phyloP scores from a whole-genome alignment of 495 filamentous ascomycete genomes.

The Aspergillus coremiiformis region DNA sequence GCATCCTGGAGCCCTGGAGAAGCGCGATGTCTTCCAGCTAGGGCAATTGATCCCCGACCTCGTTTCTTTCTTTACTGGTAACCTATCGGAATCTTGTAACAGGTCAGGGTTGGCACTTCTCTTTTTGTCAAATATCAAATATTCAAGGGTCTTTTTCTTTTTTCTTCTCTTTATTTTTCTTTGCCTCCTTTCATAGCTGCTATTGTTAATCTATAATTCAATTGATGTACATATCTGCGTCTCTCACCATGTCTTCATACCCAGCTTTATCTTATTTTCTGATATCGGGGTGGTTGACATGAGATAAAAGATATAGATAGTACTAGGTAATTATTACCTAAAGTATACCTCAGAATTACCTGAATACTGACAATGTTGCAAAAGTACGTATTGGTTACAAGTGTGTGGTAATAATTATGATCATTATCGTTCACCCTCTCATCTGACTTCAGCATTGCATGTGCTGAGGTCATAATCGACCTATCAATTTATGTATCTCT shows the following conservation, averaged over 20 bases:
- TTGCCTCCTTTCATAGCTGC: too few species aligned
- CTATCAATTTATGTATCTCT: not conserved
- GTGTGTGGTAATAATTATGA: not conserved
- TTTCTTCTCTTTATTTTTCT: too few species aligned
- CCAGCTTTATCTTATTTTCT: not conserved
- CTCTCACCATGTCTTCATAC: too few species aligned
- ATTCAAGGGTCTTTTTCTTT: not conserved
- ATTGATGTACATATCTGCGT: too few species aligned
- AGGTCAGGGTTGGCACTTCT: not conserved
- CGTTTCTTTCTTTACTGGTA: not conserved
- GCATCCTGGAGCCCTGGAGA: not conserved
- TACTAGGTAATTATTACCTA: too few species aligned
- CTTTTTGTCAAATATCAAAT: too few species aligned
- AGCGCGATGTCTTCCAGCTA: not conserved
- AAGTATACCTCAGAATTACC: not conserved
- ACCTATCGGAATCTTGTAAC: constrained; percentile 1
- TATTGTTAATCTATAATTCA: too few species aligned
- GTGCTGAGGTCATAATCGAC: not conserved
- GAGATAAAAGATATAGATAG: too few species aligned
- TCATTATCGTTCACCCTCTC: not conserved
- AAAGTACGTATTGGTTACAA: not conserved
- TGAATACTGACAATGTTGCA: not conserved
- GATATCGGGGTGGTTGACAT: not conserved
- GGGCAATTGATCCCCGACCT: not conserved
- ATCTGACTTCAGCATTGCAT: not conserved